phyloP scores from a whole-genome alignment of 2,329 filamentous ascomycete genomes.

The Penicillium psychrosexuale region DNA sequence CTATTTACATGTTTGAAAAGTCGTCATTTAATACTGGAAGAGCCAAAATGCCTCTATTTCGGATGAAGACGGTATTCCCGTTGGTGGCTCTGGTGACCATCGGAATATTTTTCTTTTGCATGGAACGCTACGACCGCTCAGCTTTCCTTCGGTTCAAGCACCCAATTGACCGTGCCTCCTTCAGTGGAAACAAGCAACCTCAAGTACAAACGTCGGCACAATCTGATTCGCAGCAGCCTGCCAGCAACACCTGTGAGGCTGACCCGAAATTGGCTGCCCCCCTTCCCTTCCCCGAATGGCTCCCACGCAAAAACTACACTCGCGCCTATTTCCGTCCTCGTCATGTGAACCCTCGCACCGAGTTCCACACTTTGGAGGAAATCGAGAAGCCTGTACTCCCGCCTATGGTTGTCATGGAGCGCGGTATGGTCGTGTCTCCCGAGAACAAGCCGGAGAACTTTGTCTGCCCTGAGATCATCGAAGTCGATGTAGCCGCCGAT shows the following conservation, averaged over 20 bases:
- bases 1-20: constrained; percentile 34
- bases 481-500: constrained; percentile 42
- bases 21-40: constrained; percentile 21
- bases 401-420: constrained; percentile 39
- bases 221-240: constrained; percentile 21
- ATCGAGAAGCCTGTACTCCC: constrained; percentile 39
- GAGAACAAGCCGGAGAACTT: constrained; percentile 32
- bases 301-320: constrained; percentile 45
- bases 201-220: constrained; percentile 13
- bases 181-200: constrained; percentile 12
- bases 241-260: constrained; percentile 32
- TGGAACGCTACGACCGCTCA: constrained; percentile 40
- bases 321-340: constrained; percentile 43
- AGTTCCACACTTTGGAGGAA: constrained; percentile 40
- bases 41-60: constrained; percentile 40
- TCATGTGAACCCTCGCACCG: constrained; percentile 34
- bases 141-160: constrained; percentile 38
- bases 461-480: constrained; percentile 40
- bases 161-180: constrained; percentile 31
- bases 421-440: constrained; percentile 38
- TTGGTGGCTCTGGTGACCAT: constrained; percentile 39
- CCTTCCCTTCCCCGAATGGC: constrained; percentile 41
- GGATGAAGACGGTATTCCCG: constrained; percentile 40
- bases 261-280: constrained; percentile 35
- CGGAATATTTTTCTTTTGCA: constrained; percentile 41